These are phyloP conservation scores for Phalaenopsis aphrodite DNA, from an alignment of 106 monocot genomes.

Conservation along the genomic window DNA sequence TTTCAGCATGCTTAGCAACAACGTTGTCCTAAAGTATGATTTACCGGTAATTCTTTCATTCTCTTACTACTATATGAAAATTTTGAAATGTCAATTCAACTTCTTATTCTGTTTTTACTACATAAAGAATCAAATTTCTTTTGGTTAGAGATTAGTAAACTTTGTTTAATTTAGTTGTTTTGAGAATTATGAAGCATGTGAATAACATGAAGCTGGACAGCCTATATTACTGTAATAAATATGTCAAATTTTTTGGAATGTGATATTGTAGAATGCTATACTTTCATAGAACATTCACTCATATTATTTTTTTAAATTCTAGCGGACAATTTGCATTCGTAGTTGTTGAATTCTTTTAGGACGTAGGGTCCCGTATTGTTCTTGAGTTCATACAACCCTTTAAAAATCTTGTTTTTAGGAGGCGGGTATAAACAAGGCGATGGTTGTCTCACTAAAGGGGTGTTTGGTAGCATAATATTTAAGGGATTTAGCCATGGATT, in stretches of 20 bases:
- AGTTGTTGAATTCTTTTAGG: too few species aligned
- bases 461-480: too few species aligned
- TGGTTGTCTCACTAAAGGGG: too few species aligned
- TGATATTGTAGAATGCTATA: neutral
- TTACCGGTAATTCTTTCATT: slow-evolving; percentile 57
- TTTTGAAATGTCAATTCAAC: neutral
- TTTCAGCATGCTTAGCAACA: slow-evolving; percentile 76
- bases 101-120: slow-evolving; percentile 1
- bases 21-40: slow-evolving; percentile 68
- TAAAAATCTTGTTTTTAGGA: too few species aligned
- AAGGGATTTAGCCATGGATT: too few species aligned
- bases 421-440: too few species aligned
- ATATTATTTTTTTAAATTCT: neutral
- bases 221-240: neutral
- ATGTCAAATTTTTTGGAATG: neutral
- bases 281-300: neutral
- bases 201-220: neutral
- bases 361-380: too few species aligned
- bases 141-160: neutral
- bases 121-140: neutral
- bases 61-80: neutral
- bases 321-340: neutral
- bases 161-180: neutral
- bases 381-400: too few species aligned
- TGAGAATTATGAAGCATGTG: neutral